Evolutionary conservation across 352 stramenopile species (phyloP).

Genomic region (Pythium pyrilobum): DNA sequence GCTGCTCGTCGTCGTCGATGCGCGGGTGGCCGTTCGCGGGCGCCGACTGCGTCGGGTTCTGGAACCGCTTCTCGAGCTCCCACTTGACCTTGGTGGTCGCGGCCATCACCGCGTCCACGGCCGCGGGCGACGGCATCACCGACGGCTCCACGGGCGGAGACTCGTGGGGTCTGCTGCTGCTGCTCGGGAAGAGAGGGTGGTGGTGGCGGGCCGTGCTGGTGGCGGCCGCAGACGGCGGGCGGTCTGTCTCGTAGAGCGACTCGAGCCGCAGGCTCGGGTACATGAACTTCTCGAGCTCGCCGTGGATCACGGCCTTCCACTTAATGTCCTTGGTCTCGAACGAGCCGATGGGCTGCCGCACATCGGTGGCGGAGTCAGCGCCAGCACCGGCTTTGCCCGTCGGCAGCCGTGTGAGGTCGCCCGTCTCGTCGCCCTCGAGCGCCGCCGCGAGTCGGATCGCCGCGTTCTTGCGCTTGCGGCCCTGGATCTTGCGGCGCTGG

Average conservation of each 20-base stretch:
- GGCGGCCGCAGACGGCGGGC: background rate
- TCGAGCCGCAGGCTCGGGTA: conserved; percentile 64
- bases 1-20: conserved; percentile 22
- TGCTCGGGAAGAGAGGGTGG: background rate
- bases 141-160: background rate
- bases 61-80: conserved; percentile 35
- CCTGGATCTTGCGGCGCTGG: conserved; percentile 11
- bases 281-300: conserved; percentile 70
- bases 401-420: background rate
- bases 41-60: conserved; percentile 23
- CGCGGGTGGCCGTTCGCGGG: conserved; percentile 22
- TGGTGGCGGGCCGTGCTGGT: background rate
- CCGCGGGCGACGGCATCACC: conserved; percentile 24
- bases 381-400: background rate
- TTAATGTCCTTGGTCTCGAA: conserved; percentile 55
- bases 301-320: conserved; percentile 55
- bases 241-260: conserved; percentile 25
- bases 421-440: conserved; percentile 3
- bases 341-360: conserved; percentile 29
- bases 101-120: conserved; percentile 32
- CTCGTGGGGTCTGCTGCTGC: background rate
- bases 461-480: conserved; percentile 8
- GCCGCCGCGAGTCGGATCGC: conserved; percentile 2
- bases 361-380: no score
- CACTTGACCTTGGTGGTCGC: conserved; percentile 44